Conservation (phyloP, 805 yeast species). For the Hanseniaspora valbyensis region DNA sequence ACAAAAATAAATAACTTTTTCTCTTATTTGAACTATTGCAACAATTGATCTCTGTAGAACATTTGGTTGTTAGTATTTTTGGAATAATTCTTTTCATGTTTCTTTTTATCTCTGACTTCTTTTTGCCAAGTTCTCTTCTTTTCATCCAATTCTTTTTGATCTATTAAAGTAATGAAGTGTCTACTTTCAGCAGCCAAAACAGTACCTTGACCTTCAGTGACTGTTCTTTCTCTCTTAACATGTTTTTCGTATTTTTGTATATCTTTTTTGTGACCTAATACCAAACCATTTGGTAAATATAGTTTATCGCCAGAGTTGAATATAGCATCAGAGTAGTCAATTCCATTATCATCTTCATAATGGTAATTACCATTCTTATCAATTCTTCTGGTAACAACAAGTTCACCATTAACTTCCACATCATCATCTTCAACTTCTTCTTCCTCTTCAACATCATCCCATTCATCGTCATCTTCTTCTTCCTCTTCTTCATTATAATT, state of each 20-base stretch:
- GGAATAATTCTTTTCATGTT: constrained; percentile 47
- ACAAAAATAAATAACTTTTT: neutral
- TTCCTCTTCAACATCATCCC: constrained; percentile 31
- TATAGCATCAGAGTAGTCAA: constrained; percentile 27
- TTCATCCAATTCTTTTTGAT: constrained; percentile 37
- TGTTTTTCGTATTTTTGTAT: constrained; percentile 71
- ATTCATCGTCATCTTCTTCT: constrained; percentile 30
- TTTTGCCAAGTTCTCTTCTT: constrained; percentile 64
- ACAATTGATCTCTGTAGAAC: constrained; percentile 71
- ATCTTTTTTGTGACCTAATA: constrained; percentile 71
- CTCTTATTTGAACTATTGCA: constrained; percentile 39
- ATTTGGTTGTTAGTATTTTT: constrained; percentile 80
- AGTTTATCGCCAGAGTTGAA: constrained; percentile 60
- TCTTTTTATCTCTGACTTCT: constrained; percentile 41
- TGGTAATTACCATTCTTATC: constrained; percentile 12
- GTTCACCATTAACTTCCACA: constrained; percentile 1
- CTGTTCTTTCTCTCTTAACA: constrained; percentile 46
- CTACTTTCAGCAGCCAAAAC: constrained; percentile 78
- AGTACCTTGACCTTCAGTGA: constrained; percentile 72
- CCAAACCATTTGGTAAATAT: constrained; percentile 70
- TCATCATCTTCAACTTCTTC: constrained; percentile 26
- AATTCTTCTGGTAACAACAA: constrained; percentile 15
- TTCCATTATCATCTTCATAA: constrained; percentile 15
- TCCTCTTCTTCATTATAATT: constrained; percentile 35
- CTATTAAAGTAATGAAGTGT: constrained; percentile 31